phyloP scores from a whole-genome alignment of 331 rosid species.

The Telfairia occidentalis region DNA sequence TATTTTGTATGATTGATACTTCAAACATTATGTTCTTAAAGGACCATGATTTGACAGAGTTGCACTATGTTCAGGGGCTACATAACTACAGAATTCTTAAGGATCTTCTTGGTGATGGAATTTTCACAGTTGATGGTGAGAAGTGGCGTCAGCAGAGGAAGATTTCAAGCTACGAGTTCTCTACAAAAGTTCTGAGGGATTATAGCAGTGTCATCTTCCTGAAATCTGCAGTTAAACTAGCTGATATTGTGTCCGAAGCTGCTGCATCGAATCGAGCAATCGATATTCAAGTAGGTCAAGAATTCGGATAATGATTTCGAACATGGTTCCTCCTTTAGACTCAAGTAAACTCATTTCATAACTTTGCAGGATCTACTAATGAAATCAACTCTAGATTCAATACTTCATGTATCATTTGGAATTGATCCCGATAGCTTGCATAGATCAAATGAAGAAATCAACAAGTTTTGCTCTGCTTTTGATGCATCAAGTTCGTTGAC shows the following conservation, averaged over 20 bases:
- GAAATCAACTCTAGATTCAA: conserved; percentile 74
- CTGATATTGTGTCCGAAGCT: conserved; percentile 48
- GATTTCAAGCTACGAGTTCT: conserved; percentile 75
- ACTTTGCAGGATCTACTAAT: conserved; percentile 49
- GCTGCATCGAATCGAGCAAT: conserved; percentile 28
- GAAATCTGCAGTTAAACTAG: conserved; percentile 58
- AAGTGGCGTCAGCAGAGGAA: conserved; percentile 94
- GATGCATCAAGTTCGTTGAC: conserved; percentile 55
- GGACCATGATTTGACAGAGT: conserved; percentile 11
- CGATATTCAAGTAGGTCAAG: conserved; percentile 60
- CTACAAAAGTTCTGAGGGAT: conserved; percentile 64
- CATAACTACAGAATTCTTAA: conserved; percentile 49
- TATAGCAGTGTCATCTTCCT: conserved; percentile 53
- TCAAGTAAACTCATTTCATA: not conserved
- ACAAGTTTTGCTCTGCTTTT: conserved; percentile 46
- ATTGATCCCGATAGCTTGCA: conserved; percentile 66
- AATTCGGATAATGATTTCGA: not conserved
- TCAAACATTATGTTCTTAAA: not conserved
- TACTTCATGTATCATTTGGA: conserved; percentile 82
- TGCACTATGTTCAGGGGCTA: conserved; percentile 36
- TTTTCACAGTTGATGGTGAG: conserved; percentile 84
- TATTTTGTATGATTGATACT: not conserved
- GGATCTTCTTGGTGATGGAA: conserved; percentile 93
- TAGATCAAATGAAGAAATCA: conserved; percentile 69
- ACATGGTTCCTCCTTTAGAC: not conserved